These are phyloP conservation scores for Lolium rigidum DNA, from an alignment of 176 grass and related monocot species.

Conservation along the genomic window DNA sequence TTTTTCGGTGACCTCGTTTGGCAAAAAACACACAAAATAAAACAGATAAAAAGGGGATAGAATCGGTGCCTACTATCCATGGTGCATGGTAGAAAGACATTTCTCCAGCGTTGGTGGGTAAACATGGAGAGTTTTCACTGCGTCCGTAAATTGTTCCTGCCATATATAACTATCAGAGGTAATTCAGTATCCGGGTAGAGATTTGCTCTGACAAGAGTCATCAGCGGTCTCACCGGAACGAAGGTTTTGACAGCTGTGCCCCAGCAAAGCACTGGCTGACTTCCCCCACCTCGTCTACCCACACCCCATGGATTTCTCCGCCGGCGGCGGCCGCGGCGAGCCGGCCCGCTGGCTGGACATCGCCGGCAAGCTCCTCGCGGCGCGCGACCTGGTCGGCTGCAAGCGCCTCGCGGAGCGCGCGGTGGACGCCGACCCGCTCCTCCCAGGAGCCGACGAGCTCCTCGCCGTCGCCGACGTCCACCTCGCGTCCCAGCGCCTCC, in stretches of 20 bases:
- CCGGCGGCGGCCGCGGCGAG: conserved; percentile 53
- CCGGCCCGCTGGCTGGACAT: conserved; percentile 86
- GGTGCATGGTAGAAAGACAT: no score
- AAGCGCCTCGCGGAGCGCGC: conserved; percentile 94
- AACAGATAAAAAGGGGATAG: no score
- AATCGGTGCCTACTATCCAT: no score
- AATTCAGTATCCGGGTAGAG: background rate
- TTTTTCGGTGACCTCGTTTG: no score
- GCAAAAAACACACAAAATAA: no score
- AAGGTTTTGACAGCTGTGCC: conserved; percentile 38
- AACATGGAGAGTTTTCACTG: no score
- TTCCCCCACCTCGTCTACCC: background rate
- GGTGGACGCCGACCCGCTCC: conserved; percentile 71
- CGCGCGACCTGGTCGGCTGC: conserved; percentile 83
- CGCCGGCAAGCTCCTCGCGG: conserved; percentile 70
- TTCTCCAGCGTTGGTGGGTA: no score
- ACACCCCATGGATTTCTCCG: conserved; percentile 63
- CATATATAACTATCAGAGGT: no score
- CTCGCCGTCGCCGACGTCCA: conserved; percentile 92
- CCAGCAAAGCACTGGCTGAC: conserved; percentile 28
- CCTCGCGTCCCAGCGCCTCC: conserved; percentile 79
- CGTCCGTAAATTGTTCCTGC: no score
- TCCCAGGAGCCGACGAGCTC: conserved; percentile 82
- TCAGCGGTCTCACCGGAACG: background rate
- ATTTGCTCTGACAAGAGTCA: background rate